These are phyloP conservation scores for Gypsophila paniculata DNA, from an alignment of 179 eudicot species.

Conservation along the genomic window DNA sequence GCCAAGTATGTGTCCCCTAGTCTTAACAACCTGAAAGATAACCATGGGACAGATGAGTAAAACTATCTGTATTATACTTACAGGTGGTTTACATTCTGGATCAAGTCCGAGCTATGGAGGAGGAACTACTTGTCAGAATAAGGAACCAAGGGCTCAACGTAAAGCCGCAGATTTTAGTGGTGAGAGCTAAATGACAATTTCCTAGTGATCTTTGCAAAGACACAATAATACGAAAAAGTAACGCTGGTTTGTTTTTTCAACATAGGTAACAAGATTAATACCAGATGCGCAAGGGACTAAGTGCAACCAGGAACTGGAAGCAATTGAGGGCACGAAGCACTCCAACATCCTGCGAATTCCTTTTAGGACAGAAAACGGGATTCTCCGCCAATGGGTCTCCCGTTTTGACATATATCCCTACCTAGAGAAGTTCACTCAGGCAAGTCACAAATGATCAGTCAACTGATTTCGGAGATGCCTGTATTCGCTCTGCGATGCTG, in stretches of 20 bases:
- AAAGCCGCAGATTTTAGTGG: slow-evolving; percentile 65
- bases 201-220: neutral
- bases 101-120: slow-evolving; percentile 66
- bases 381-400: slow-evolving; percentile 49
- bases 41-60: neutral
- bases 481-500: neutral
- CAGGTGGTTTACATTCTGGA: slow-evolving; percentile 75
- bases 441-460: slow-evolving; percentile 21
- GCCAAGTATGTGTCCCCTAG: slow-evolving; percentile 54
- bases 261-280: slow-evolving; percentile 47
- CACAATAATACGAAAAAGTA: neutral
- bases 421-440: slow-evolving; percentile 50
- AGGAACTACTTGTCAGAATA: slow-evolving; percentile 48
- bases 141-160: slow-evolving; percentile 57
- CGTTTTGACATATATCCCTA: slow-evolving; percentile 56
- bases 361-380: slow-evolving; percentile 41
- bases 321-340: slow-evolving; percentile 42
- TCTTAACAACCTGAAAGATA: slow-evolving; percentile 13
- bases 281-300: slow-evolving; percentile 58
- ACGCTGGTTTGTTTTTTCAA: slow-evolving; percentile 15
- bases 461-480: slow-evolving; percentile 6
- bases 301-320: slow-evolving; percentile 47
- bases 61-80: neutral
- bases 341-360: slow-evolving; percentile 49
- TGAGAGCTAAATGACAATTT: slow-evolving; percentile 18